phyloP scores from a whole-genome alignment of 352 stramenopile species.

The Phytopythium ostracodes region DNA sequence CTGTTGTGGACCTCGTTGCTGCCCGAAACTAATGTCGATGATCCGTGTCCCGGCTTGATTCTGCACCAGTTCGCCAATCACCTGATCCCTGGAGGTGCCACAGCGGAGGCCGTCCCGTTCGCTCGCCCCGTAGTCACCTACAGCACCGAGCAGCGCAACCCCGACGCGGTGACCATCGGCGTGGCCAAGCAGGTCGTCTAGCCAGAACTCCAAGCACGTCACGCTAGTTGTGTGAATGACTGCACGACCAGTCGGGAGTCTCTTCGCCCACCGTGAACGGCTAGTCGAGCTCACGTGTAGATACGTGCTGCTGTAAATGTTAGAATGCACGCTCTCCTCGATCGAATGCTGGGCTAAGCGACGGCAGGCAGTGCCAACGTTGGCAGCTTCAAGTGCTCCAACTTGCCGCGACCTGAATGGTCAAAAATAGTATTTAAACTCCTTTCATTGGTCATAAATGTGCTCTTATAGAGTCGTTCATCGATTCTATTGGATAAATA shows the following conservation, averaged over 20 bases:
- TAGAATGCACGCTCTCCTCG: neutral
- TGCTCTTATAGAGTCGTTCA: neutral
- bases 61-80: constrained; percentile 45
- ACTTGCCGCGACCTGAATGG: too few species aligned
- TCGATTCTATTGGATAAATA: neutral
- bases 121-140: constrained; percentile 49
- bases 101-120: constrained; percentile 54
- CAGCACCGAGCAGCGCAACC: constrained; percentile 10
- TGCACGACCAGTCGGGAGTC: neutral
- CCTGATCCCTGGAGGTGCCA: constrained; percentile 16
- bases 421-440: too few species aligned
- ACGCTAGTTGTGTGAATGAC: neutral
- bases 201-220: neutral
- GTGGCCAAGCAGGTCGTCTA: constrained; percentile 14
- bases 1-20: neutral
- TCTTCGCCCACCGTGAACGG: too few species aligned
- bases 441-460: constrained; percentile 6
- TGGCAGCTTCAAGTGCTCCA: neutral
- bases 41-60: neutral
- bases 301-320: neutral
- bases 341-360: neutral
- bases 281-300: neutral
- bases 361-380: too few species aligned
- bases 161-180: constrained; percentile 13
- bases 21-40: neutral